Conservation (phyloP, 306 rosid species). For the Cucurbita ficifolia region DNA sequence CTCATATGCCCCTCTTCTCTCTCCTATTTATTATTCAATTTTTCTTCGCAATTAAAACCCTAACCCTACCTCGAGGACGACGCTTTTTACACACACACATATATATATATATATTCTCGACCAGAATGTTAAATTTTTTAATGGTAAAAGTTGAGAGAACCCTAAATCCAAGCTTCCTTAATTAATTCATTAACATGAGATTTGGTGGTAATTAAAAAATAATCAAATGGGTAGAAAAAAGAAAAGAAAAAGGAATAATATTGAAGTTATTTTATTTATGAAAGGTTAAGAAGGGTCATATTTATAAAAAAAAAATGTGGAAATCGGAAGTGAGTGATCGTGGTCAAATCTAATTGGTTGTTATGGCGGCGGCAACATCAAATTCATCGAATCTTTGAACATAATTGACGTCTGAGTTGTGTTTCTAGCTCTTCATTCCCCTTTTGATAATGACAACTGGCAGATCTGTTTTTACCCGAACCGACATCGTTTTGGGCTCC, state of each 20-base stretch:
- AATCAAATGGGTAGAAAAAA: neutral
- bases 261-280: neutral
- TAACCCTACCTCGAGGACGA: neutral
- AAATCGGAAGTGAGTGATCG: neutral
- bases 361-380: conserved; percentile 6
- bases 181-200: neutral
- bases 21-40: neutral
- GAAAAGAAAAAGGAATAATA: neutral
- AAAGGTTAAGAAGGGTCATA: neutral
- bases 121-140: no score
- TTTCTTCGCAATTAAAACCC: neutral
- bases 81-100: no score
- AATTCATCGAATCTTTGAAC: conserved; percentile 9
- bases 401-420: conserved; percentile 4
- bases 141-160: neutral
- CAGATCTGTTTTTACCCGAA: neutral
- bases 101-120: no score
- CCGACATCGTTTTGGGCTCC: neutral
- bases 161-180: neutral
- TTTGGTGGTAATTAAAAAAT: neutral
- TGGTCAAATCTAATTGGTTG: neutral
- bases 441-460: neutral
- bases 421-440: neutral
- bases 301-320: no score
- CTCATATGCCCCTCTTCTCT: neutral